Conservation (phyloP, 2,329 filamentous ascomycete species). For the Pseudomassariella vexata region DNA sequence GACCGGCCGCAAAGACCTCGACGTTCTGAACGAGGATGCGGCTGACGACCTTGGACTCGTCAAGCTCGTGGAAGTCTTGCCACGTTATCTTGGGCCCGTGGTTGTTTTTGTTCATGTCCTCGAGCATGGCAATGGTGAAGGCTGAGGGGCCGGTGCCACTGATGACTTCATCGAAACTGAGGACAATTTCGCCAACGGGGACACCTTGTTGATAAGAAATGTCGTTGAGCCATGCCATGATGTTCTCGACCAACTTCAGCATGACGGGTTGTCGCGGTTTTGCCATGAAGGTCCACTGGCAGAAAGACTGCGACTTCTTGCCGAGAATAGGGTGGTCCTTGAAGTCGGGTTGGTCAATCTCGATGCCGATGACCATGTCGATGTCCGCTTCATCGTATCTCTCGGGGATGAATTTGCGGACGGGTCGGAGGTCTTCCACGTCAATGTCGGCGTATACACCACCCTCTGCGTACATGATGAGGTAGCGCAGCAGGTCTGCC, state of each 20-base stretch:
- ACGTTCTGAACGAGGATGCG: slow-evolving; percentile 63
- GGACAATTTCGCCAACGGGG: slow-evolving; percentile 52
- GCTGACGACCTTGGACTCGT: slow-evolving; percentile 59
- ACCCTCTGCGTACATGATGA: slow-evolving; percentile 63
- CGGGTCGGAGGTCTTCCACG: slow-evolving; percentile 33
- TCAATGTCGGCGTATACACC: slow-evolving; percentile 44
- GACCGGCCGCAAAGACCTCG: slow-evolving; percentile 66
- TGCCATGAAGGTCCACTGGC: slow-evolving; percentile 70
- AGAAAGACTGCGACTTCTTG: slow-evolving; percentile 64
- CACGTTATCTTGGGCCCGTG: slow-evolving; percentile 45
- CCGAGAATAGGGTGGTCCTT: slow-evolving; percentile 59
- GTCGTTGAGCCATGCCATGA: slow-evolving; percentile 58
- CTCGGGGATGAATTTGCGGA: slow-evolving; percentile 53
- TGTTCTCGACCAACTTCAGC: slow-evolving; percentile 62
- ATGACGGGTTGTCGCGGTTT: slow-evolving; percentile 64
- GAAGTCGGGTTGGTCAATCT: slow-evolving; percentile 66
- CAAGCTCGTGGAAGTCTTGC: slow-evolving; percentile 60
- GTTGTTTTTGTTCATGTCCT: slow-evolving; percentile 50
- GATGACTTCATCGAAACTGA: slow-evolving; percentile 69
- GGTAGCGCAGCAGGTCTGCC: slow-evolving; percentile 60
- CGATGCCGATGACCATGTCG: slow-evolving; percentile 64
- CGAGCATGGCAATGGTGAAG: slow-evolving; percentile 60
- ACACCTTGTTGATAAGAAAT: slow-evolving; percentile 54
- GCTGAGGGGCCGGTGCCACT: slow-evolving; percentile 67
- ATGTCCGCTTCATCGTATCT: slow-evolving; percentile 59